Conservation (phyloP, 2,329 filamentous ascomycete species). For the Verticillium zaregamsianum region DNA sequence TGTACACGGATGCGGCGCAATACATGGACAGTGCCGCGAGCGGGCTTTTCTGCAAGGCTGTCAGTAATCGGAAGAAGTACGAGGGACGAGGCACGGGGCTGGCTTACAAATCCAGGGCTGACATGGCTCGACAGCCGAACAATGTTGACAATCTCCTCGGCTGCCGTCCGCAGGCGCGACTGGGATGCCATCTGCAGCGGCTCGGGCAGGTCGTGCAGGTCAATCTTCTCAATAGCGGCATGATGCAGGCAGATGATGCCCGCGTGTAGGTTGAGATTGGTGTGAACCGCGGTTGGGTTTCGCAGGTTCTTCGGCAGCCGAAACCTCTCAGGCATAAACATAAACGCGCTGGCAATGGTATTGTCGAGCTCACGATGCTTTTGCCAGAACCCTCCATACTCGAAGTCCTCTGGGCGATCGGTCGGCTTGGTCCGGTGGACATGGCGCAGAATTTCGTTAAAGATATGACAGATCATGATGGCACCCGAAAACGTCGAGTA, state of each 20-base stretch:
- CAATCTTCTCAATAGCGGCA: constrained; percentile 78
- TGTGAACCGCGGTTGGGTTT: constrained; percentile 71
- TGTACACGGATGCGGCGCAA: constrained; percentile 77
- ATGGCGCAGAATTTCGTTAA: constrained; percentile 78
- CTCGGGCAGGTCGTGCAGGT: constrained; percentile 63
- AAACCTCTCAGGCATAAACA: constrained; percentile 72
- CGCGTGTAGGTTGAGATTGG: constrained; percentile 86
- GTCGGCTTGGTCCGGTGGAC: constrained; percentile 67
- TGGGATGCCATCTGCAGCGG: constrained; percentile 67
- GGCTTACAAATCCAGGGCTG: constrained; percentile 61
- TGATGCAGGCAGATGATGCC: constrained; percentile 86
- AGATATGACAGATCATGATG: constrained; percentile 70
- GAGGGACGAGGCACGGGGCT: background rate
- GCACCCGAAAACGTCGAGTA: constrained; percentile 72
- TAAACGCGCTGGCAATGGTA: constrained; percentile 69
- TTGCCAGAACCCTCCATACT: constrained; percentile 77
- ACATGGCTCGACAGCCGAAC: constrained; percentile 74
- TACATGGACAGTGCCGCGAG: constrained; percentile 82
- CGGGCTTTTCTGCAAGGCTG: constrained; percentile 59
- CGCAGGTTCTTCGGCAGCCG: constrained; percentile 65
- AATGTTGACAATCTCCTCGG: constrained; percentile 78
- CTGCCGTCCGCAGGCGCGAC: constrained; percentile 70
- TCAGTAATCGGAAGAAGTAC: constrained; percentile 4
- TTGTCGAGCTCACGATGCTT: constrained; percentile 81
- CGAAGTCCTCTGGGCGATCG: constrained; percentile 70